Evolutionary conservation across 257 asterid genomes (phyloP).

Genomic region (Nicotiana paniculata): DNA sequence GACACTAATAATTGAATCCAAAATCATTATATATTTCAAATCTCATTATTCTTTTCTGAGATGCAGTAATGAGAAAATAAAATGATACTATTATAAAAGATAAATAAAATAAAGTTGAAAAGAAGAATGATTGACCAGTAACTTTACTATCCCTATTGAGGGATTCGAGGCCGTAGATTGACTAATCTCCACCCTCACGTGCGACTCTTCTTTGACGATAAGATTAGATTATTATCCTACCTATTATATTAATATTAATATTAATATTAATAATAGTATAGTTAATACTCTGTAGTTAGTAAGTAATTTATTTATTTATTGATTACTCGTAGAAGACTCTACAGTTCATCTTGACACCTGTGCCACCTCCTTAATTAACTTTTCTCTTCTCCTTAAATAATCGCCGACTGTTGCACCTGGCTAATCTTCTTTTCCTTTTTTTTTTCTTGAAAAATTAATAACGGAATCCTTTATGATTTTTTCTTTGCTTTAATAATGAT

Average conservation of each 20-base stretch:
- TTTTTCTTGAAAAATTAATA: not conserved
- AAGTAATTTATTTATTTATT: not conserved
- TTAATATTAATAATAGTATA: not conserved
- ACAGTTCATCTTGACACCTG: constrained; percentile 25
- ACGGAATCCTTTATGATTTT: not conserved
- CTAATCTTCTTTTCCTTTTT: not conserved
- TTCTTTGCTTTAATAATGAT: constrained; percentile 6
- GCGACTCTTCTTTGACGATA: constrained; percentile 22
- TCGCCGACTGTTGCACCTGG: constrained; percentile 26
- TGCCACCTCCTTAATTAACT: constrained; percentile 17
- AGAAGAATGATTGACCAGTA: constrained; percentile 37
- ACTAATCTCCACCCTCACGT: constrained; percentile 53
- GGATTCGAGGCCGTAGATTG: constrained; percentile 47
- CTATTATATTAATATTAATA: not conserved
- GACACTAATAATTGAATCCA: not conserved
- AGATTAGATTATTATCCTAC: not conserved
- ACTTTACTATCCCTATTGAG: constrained; percentile 26
- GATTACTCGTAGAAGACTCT: constrained; percentile 5
- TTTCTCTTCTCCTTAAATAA: constrained; percentile 15
- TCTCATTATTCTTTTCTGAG: not conserved
- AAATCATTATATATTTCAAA: no score
- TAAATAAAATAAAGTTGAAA: constrained; percentile 4
- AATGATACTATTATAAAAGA: not conserved
- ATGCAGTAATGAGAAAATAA: not conserved
- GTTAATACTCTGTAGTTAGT: not conserved